Conservation (phyloP, 2,329 filamentous ascomycete genomes). For the Aspergillus melleus region DNA sequence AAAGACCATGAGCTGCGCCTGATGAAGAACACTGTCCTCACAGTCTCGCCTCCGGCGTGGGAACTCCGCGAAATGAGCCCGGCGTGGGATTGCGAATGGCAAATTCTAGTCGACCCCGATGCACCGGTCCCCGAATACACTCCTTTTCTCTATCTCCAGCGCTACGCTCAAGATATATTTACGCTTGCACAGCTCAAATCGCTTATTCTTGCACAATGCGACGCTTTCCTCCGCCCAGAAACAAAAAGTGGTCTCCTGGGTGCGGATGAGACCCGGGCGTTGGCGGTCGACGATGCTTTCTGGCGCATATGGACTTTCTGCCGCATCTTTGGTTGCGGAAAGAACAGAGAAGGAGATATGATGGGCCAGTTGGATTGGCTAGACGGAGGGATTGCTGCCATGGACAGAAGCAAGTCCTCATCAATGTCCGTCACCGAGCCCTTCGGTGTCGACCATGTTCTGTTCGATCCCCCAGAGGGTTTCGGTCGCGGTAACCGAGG, state of each 20-base stretch:
- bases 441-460: constrained; percentile 53
- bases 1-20: constrained; percentile 57
- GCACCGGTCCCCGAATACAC: constrained; percentile 55
- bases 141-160: constrained; percentile 52
- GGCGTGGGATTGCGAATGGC: constrained; percentile 47
- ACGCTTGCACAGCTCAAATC: constrained; percentile 57
- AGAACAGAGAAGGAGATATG: constrained; percentile 59
- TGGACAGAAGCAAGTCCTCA: constrained; percentile 42
- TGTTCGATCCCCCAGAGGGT: constrained; percentile 57
- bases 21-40: constrained; percentile 52
- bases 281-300: constrained; percentile 60
- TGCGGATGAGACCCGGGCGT: constrained; percentile 45
- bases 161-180: constrained; percentile 54
- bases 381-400: constrained; percentile 55
- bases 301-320: constrained; percentile 69
- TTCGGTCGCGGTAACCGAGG: constrained; percentile 58
- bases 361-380: constrained; percentile 64
- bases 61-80: constrained; percentile 60
- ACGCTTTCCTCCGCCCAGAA: constrained; percentile 57
- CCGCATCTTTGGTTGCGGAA: constrained; percentile 60
- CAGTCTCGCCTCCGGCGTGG: constrained; percentile 60
- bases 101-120: constrained; percentile 45
- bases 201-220: constrained; percentile 57
- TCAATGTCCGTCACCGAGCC: constrained; percentile 49
- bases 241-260: constrained; percentile 56